phyloP scores from a whole-genome alignment of 371 early-diverging fungal species.

The Actinomortierella ambigua region DNA sequence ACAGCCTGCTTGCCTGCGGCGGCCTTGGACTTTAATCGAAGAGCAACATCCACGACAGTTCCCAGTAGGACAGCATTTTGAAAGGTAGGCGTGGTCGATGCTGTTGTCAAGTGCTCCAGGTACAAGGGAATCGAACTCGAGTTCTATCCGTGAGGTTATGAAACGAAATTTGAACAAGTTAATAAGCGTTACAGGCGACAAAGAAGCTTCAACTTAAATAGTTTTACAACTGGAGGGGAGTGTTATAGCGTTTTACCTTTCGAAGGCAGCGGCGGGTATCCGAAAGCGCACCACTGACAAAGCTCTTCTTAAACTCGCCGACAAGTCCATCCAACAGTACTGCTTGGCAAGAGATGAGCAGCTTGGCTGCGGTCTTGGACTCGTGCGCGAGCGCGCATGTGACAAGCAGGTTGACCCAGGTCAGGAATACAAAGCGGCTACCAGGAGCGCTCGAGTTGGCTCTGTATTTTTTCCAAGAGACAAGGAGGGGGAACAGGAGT shows the following conservation, averaged over 20 bases:
- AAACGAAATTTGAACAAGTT: too few species aligned
- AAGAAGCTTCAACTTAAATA: too few species aligned
- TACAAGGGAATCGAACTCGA: conserved; percentile 53
- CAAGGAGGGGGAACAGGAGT: conserved; percentile 1
- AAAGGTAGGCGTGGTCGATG: conserved; percentile 53
- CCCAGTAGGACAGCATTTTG: conserved; percentile 65
- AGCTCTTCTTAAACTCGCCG: conserved; percentile 46
- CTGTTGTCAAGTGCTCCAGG: conserved; percentile 51
- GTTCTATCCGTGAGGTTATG: too few species aligned
- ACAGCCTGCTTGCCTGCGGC: conserved; percentile 33
- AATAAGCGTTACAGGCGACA: too few species aligned
- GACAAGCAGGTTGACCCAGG: conserved; percentile 62
- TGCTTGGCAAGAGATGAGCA: conserved; percentile 59
- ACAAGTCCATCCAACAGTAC: conserved; percentile 58
- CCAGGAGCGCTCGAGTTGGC: conserved; percentile 56
- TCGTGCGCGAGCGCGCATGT: conserved; percentile 43
- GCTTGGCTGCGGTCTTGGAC: conserved; percentile 31
- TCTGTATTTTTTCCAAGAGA: conserved; percentile 24
- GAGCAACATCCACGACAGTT: conserved; percentile 58
- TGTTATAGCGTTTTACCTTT: conserved; percentile 39
- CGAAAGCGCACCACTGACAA: conserved; percentile 56
- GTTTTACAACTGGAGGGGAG: too few species aligned
- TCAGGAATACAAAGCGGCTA: conserved; percentile 62
- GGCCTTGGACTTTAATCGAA: conserved; percentile 53
- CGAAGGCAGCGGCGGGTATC: conserved; percentile 67